Percentiles rank a stretch among this genome's conserved stretches.
Evolutionary conservation across 2,329 filamentous ascomycete species (phyloP).

Genomic region (Pseudogymnoascus sp.): DNA sequence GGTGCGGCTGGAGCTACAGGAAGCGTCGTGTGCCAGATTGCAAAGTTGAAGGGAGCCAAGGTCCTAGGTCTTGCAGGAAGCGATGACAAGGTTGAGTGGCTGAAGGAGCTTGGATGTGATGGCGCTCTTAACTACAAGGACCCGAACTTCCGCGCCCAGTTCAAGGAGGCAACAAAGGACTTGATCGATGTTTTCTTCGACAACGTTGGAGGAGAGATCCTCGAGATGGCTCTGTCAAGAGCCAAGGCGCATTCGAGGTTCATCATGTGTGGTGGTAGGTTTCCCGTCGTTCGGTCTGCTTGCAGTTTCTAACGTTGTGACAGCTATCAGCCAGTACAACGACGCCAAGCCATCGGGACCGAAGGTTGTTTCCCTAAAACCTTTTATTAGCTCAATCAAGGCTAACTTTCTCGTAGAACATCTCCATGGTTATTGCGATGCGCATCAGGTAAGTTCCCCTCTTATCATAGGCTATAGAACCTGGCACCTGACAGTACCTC

Average conservation of each 20-base stretch:
- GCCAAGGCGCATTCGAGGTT: conserved; percentile 58
- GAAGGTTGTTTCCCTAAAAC: conserved; percentile 30
- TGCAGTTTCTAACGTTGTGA: neutral
- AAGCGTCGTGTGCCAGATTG: conserved; percentile 69
- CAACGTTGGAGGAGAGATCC: conserved; percentile 64
- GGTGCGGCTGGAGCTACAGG: conserved; percentile 75
- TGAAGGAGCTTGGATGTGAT: conserved; percentile 61
- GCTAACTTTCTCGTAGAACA: conserved; percentile 33
- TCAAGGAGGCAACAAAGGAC: conserved; percentile 52
- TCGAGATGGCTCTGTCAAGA: conserved; percentile 57
- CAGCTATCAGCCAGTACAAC: conserved; percentile 62
- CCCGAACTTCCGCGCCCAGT: conserved; percentile 50
- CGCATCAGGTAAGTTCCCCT: conserved; percentile 37
- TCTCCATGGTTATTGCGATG: conserved; percentile 45
- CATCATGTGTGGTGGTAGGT: conserved; percentile 54
- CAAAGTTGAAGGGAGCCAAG: conserved; percentile 60
- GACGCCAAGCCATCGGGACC: conserved; percentile 46
- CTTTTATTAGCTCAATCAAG: neutral
- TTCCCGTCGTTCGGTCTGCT: neutral
- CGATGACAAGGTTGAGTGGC: conserved; percentile 60
- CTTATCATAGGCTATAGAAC: neutral
- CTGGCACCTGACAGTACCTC: conserved; percentile 23
- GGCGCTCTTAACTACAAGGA: conserved; percentile 64
- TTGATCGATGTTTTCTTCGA: conserved; percentile 67
- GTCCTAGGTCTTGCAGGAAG: conserved; percentile 59